Evolutionary conservation across 768 basidiomycete species (phyloP), one percentile per base, ranked within the genome.

Genomic region (Inosperma sp.): DNA sequence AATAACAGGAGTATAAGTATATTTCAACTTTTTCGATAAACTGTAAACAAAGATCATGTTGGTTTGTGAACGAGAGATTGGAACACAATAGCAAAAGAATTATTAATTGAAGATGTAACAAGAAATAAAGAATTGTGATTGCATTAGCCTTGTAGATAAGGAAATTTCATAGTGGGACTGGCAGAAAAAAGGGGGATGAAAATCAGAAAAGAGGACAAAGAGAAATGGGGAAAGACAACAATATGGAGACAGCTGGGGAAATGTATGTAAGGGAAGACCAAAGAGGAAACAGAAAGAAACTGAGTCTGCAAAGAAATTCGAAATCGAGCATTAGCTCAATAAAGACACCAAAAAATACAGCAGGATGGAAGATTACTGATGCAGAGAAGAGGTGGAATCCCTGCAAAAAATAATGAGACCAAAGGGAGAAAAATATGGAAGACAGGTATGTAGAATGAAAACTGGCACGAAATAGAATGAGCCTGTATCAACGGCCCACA

Each of bases 211-310:
- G 47, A 34, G 54, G 42, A 58, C 47, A 40, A 40, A 54, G 31
- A 51, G 33, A 42, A 48, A 54, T 52, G 50, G 36, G 44, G 52
- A 58, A 63, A 7, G 31, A 41, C 13, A 13, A n/a, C 39, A 34
- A 45, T 17, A 41, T 17, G 33, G 41, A 36, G 16, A 17, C 25
- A 12, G 29, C 9, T 30, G 44, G 36, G 51, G 33, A 51, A 63
- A 59, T 50, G 51, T 66, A 66, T 17, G 21, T 43, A 53, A 42
- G 49, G 40, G 42, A 48, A 54, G 42, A 56, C 51, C 67, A 60
- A 37, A 30, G 30, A 33, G 50, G 50, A 21, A 16, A 12, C 43
- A 48, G 40, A 45, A 34, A 48, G 41, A 56, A 46, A 54, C 52
- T 27, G 37, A 50, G 52, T 27, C 16, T 49, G 54, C 55, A 37